Evolutionary conservation across 2,329 filamentous ascomycete species (phyloP), one percentile per base, ranked within the genome.

Genomic region (Sporothrix sp.): DNA sequence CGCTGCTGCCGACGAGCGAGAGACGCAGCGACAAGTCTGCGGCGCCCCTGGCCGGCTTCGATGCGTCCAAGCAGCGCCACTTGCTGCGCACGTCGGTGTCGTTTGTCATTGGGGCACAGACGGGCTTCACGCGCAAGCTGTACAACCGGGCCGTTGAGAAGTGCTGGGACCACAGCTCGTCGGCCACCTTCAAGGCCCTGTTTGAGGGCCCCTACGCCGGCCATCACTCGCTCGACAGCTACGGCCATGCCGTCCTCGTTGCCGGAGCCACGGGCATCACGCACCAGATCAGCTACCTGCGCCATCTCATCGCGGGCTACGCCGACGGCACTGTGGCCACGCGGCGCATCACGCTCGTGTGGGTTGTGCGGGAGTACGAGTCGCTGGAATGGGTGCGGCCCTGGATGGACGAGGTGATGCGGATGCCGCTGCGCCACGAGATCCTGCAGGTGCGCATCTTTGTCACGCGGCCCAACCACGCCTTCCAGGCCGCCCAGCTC

Each of bases 181-280:
- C 73, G 13, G 70, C 90, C 54, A 73, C 74, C 10, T 72, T 90
- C 50, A 76, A 74, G 52, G 89, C 87, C 30, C 81, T 86, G 52
- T 80, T 94, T 54, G 93, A 97, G 68, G 93, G 93, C 0, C 91
- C 93, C 1, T 97, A 97, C 63, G 84, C 81, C 4, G 84, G 83
- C 37, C 84, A 88, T 62, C 85, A 95, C 67, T 82, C 81, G 54
- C 82, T 97, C 57, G 83, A 89, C 66, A 96, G 90, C 7, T 97
- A 96, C 66, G 91, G 93, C 35, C 93, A 94, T 38, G 82, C 84
- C 39, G 79, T 98, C 56, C 82, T 98, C 51, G 89, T 96, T 63
- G 90, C 91, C 11, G 90, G 89, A 51, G 87, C 91, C 52, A 89
- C 93, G 5, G 93, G 93, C 55, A 97, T 98, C 68, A 95, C 91